These are phyloP conservation scores for Cryphonectria parasitica DNA, from an alignment of 2,329 filamentous ascomycete genomes.

Conservation along the genomic window DNA sequence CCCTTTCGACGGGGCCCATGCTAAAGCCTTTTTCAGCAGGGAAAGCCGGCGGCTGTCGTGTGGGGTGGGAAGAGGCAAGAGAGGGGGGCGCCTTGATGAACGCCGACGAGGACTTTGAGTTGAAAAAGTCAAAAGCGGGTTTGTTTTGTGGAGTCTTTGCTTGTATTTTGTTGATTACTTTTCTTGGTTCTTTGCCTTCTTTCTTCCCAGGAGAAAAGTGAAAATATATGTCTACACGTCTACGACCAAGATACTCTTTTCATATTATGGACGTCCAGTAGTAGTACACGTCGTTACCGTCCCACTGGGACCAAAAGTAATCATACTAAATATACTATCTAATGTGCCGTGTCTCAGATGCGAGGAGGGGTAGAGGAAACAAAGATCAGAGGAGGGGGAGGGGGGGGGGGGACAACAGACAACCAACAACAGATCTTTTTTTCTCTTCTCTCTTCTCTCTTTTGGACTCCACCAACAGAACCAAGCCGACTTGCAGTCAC, in stretches of 20 bases:
- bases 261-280: not conserved
- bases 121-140: not conserved
- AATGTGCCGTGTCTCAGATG: not conserved
- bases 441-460: too few relatives aligned
- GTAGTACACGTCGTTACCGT: slow-evolving; percentile 3
- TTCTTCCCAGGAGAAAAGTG: not conserved
- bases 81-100: not conserved
- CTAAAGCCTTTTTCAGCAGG: not conserved
- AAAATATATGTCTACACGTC: not conserved
- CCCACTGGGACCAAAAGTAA: not conserved
- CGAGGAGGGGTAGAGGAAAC: not conserved
- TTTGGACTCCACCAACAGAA: too few relatives aligned
- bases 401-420: too few relatives aligned
- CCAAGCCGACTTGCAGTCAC: not conserved
- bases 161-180: not conserved
- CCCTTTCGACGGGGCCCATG: slow-evolving; percentile 1
- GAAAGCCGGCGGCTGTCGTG: not conserved
- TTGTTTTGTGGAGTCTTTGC: not conserved
- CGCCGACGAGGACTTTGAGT: not conserved
- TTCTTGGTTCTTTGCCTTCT: not conserved
- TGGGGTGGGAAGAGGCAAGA: not conserved
- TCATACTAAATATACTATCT: not conserved
- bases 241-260: not conserved
- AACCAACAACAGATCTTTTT: not conserved
- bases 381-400: not conserved